These are phyloP conservation scores for Cryptococcus neoformans DNA, from an alignment of 1,284 basidiomycete genomes.

Conservation along the genomic window DNA sequence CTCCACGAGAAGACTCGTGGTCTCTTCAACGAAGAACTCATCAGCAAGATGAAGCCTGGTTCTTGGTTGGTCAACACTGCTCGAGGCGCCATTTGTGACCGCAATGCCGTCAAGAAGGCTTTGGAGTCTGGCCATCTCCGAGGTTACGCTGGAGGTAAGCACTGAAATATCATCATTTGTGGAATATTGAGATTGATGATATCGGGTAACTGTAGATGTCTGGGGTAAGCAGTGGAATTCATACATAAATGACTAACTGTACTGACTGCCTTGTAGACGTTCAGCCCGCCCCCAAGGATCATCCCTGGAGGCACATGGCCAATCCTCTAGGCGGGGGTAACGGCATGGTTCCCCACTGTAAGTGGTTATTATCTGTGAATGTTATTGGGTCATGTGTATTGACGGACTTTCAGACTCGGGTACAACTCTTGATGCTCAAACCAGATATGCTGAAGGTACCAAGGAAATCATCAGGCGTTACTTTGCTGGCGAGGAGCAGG, in stretches of 20 bases:
- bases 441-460: conserved; percentile 77
- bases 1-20: conserved; percentile 83
- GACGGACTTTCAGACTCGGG: conserved; percentile 62
- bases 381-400: background rate
- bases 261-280: conserved; percentile 52
- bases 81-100: conserved; percentile 87
- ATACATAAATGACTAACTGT: background rate
- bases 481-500: conserved; percentile 64
- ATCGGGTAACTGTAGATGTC: conserved; percentile 50
- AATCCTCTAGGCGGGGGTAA: conserved; percentile 77
- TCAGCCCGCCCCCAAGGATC: conserved; percentile 80
- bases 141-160: conserved; percentile 60
- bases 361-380: background rate
- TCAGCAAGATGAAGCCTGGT: conserved; percentile 85
- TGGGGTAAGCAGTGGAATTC: conserved; percentile 48
- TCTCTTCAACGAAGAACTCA: conserved; percentile 75
- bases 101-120: conserved; percentile 73
- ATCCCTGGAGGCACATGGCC: conserved; percentile 80
- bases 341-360: conserved; percentile 60
- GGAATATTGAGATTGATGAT: background rate
- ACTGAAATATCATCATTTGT: background rate
- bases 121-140: conserved; percentile 71
- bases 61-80: conserved; percentile 94
- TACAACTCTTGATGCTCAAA: conserved; percentile 88
- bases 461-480: conserved; percentile 79